These are phyloP conservation scores for Arthrobotrys iridis DNA, from an alignment of 2,329 filamentous ascomycete species.

Conservation along the genomic window DNA sequence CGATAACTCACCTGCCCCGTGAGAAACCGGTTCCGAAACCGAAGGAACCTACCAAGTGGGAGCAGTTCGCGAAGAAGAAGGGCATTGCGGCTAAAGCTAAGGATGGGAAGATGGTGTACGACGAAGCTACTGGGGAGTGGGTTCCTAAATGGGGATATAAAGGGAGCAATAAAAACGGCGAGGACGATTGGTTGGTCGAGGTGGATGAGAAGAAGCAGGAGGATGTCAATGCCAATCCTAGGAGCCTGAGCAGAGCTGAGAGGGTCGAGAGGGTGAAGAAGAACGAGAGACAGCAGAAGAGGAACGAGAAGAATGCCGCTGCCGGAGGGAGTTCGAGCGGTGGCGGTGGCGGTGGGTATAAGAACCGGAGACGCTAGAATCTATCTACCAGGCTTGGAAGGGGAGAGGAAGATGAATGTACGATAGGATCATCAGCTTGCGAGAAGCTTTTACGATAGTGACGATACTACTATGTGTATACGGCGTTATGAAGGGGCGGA, in stretches of 20 bases:
- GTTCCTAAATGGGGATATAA: conserved; percentile 95
- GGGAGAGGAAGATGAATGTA: conserved; percentile 6
- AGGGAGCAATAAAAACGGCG: conserved; percentile 83
- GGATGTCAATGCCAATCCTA: conserved; percentile 66
- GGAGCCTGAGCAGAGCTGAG: conserved; percentile 70
- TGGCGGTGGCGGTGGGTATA: conserved; percentile 20
- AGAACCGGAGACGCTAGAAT: conserved; percentile 44
- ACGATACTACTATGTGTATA: neutral
- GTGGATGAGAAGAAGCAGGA: conserved; percentile 81
- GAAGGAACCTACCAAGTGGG: conserved; percentile 91
- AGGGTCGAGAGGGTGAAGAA: conserved; percentile 74
- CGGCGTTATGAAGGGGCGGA: conserved; percentile 45
- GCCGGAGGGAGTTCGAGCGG: neutral
- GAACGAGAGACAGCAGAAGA: conserved; percentile 73
- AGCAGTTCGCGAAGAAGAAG: conserved; percentile 95
- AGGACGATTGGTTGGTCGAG: conserved; percentile 90
- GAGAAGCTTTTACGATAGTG: neutral
- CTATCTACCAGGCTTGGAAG: neutral
- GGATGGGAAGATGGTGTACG: conserved; percentile 82
- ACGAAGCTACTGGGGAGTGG: conserved; percentile 87
- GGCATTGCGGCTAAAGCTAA: conserved; percentile 90
- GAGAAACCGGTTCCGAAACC: conserved; percentile 88
- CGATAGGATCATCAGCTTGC: conserved; percentile 34
- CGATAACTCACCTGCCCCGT: conserved; percentile 78
- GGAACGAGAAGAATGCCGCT: conserved; percentile 69